Evolutionary conservation across 305 asterid species (phyloP).

Genomic region (Ilex paraguariensis): DNA sequence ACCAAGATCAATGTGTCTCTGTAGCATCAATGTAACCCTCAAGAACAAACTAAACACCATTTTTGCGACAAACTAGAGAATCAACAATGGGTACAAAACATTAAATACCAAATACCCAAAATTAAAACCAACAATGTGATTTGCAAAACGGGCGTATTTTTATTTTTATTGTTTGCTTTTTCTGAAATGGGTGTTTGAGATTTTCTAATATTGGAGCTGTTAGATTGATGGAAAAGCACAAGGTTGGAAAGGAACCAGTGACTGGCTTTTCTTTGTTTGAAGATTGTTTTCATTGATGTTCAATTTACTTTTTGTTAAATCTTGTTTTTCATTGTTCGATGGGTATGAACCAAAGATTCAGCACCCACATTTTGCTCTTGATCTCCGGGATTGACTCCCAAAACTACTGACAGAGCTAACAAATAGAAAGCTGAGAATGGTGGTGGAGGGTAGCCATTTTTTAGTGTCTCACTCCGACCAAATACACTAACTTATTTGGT

Average conservation of each 20-base stretch:
- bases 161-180: background rate
- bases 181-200: conserved; percentile 12
- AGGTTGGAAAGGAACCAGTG: conserved; percentile 9
- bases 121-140: background rate
- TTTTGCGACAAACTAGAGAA: background rate
- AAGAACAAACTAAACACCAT: conserved; percentile 24
- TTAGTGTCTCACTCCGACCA: no score
- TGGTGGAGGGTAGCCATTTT: conserved; percentile 7
- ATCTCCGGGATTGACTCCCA: conserved; percentile 57
- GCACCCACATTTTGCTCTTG: conserved; percentile 22
- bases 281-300: conserved; percentile 1
- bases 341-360: conserved; percentile 29
- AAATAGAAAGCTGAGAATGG: conserved; percentile 50
- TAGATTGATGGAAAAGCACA: conserved; percentile 14
- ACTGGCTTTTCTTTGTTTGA: conserved; percentile 7
- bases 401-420: conserved; percentile 56
- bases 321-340: conserved; percentile 17
- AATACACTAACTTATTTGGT: no score
- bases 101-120: background rate
- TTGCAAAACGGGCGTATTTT: conserved; percentile 13
- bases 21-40: conserved; percentile 21
- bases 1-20: conserved; percentile 42
- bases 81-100: background rate
- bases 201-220: conserved; percentile 11
- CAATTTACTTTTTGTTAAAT: background rate